Evolutionary conservation across 1,284 basidiomycete genomes (phyloP).

Genomic region (Rhodotorula sp.): DNA sequence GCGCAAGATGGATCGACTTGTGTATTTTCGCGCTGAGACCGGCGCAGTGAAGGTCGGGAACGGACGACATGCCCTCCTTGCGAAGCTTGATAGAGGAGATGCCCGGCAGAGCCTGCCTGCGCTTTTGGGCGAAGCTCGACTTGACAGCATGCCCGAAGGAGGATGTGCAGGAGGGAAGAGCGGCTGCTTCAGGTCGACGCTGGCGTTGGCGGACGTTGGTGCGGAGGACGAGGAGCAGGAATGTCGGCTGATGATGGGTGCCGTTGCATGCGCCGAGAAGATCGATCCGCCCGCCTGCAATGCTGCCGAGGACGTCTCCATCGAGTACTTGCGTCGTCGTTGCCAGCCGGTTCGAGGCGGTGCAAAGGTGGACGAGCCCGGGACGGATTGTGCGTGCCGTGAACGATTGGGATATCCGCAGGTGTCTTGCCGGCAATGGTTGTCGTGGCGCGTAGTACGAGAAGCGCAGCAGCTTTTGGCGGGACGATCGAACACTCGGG

Average conservation of each 20-base stretch:
- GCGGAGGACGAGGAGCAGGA: not conserved
- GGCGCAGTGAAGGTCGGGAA: not conserved
- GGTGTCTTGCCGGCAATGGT: not conserved
- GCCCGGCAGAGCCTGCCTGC: not conserved
- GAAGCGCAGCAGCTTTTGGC: slow-evolving; percentile 23
- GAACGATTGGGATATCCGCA: not conserved
- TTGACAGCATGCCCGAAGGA: not conserved
- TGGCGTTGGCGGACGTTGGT: too few relatives aligned
- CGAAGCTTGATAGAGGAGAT: not conserved
- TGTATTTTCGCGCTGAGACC: too few relatives aligned
- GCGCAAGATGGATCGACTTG: too few relatives aligned
- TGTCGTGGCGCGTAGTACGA: slow-evolving; percentile 17
- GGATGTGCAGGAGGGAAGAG: not conserved
- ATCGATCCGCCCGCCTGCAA: not conserved
- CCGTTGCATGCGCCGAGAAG: not conserved
- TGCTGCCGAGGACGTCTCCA: not conserved
- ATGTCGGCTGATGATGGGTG: too few relatives aligned
- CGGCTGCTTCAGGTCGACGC: too few relatives aligned
- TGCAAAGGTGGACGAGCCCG: not conserved
- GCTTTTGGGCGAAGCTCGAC: not conserved
- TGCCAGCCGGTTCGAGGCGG: not conserved
- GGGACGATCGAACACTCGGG: slow-evolving; percentile 4
- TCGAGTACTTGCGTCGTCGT: not conserved
- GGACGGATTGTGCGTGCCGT: not conserved
- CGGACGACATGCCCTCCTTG: slow-evolving; percentile 6